Evolutionary conservation across 805 yeast genomes (phyloP).

Genomic region (Saturnispora quitensis): DNA sequence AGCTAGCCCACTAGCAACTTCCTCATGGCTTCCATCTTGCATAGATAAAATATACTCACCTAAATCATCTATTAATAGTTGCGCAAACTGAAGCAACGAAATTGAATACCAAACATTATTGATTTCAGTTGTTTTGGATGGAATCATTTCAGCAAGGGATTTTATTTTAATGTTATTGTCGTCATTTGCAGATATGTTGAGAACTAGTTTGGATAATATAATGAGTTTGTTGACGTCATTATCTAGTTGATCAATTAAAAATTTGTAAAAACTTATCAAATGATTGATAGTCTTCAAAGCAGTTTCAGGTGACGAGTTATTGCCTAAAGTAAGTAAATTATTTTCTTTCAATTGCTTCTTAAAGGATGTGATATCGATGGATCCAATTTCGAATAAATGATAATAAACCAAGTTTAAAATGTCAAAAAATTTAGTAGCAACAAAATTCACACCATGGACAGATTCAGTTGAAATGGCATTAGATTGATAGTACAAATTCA

Average conservation of each 20-base stretch:
- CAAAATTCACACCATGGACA: constrained; percentile 22
- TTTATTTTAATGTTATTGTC: constrained; percentile 11
- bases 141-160: constrained; percentile 15
- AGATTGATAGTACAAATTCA: constrained; percentile 26
- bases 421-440: constrained; percentile 23
- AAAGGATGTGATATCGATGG: constrained; percentile 8
- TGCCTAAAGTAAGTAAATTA: constrained; percentile 5
- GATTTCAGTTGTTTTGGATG: constrained; percentile 8
- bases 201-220: constrained; percentile 20
- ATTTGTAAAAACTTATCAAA: constrained; percentile 22
- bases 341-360: constrained; percentile 17
- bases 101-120: constrained; percentile 22
- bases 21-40: constrained; percentile 14
- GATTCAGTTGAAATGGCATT: constrained; percentile 18
- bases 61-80: constrained; percentile 21
- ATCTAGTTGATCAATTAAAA: constrained; percentile 24
- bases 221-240: constrained; percentile 28
- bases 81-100: constrained; percentile 22
- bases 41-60: constrained; percentile 23
- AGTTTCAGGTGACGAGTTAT: constrained; percentile 12
- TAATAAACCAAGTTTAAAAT: constrained; percentile 18
- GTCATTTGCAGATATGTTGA: constrained; percentile 11
- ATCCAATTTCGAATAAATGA: constrained; percentile 18
- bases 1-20: constrained; percentile 26
- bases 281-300: constrained; percentile 21